Conservation (phyloP, 108 stramenopile species). For the Cylindrotheca fusiformis region DNA sequence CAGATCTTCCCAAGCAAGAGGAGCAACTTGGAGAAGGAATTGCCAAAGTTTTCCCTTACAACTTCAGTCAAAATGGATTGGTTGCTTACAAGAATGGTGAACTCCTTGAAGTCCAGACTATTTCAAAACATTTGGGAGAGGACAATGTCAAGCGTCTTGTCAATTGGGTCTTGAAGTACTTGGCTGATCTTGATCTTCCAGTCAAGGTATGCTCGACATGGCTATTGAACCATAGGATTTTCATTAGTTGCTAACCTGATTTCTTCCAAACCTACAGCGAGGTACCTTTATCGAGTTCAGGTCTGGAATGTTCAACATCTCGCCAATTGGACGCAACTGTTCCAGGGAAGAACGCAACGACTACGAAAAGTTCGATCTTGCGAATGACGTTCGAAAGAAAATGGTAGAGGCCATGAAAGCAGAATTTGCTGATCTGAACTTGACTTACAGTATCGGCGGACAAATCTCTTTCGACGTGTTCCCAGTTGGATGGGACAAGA, state of each 20-base stretch:
- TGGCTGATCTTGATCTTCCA: slow-evolving; percentile 90
- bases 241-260: no score
- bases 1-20: slow-evolving; percentile 97
- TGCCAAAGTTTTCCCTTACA: slow-evolving; percentile 89
- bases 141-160: slow-evolving; percentile 95
- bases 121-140: slow-evolving; percentile 92
- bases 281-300: slow-evolving; percentile 99
- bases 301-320: slow-evolving; percentile 98
- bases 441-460: slow-evolving; percentile 96
- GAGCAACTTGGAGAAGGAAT: slow-evolving; percentile 96
- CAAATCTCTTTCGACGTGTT: slow-evolving; percentile 99
- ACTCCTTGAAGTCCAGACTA: slow-evolving; percentile 82
- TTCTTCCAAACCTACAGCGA: no score
- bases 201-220: slow-evolving; percentile 76
- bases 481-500: slow-evolving; percentile 99
- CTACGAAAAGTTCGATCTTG: slow-evolving; percentile 95
- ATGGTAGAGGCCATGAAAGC: slow-evolving; percentile 94
- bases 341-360: slow-evolving; percentile 96
- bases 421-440: slow-evolving; percentile 88
- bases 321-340: slow-evolving; percentile 98
- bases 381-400: slow-evolving; percentile 76
- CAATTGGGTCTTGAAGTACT: slow-evolving; percentile 93
- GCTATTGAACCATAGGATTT: no score
- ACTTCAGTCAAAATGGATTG: slow-evolving; percentile 99
- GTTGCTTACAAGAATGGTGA: slow-evolving; percentile 94